Percentiles rank a stretch among this genome's conserved stretches.
Evolutionary conservation across 257 asterid species (phyloP).

Genomic region (Buddleja alternifolia): DNA sequence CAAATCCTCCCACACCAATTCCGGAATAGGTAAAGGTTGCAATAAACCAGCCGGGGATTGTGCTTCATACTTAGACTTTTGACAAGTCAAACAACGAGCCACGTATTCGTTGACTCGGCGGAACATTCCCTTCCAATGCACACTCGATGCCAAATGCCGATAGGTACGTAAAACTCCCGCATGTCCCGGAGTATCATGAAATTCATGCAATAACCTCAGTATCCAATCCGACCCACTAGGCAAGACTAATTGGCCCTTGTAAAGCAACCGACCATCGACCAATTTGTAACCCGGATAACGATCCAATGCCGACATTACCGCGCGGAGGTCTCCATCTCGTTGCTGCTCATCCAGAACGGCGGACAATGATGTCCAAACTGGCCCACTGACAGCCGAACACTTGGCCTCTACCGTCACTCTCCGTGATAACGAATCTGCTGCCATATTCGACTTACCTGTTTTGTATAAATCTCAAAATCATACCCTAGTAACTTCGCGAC

Average conservation of each 20-base stretch:
- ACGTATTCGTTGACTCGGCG: background rate
- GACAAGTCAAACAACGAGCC: background rate
- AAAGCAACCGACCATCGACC: background rate
- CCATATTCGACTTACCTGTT: too few species aligned
- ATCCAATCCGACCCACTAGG: background rate
- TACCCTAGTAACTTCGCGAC: too few species aligned
- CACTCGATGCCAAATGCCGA: background rate
- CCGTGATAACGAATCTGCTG: too few species aligned
- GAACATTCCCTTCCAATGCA: background rate
- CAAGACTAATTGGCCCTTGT: background rate
- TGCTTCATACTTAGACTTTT: background rate
- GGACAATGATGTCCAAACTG: too few species aligned
- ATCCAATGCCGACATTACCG: too few species aligned
- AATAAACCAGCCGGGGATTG: background rate
- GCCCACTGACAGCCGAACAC: too few species aligned
- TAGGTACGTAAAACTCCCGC: background rate
- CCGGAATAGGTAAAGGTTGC: background rate
- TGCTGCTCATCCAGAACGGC: too few species aligned
- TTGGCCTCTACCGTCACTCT: too few species aligned
- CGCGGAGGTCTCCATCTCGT: too few species aligned
- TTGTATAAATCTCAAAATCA: too few species aligned
- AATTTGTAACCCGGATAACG: too few species aligned
- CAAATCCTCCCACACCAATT: background rate
- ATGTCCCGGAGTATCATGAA: background rate
- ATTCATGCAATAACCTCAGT: background rate